Conservation (phyloP, 2,329 filamentous ascomycete genomes). For the Aureobasidium lini region DNA sequence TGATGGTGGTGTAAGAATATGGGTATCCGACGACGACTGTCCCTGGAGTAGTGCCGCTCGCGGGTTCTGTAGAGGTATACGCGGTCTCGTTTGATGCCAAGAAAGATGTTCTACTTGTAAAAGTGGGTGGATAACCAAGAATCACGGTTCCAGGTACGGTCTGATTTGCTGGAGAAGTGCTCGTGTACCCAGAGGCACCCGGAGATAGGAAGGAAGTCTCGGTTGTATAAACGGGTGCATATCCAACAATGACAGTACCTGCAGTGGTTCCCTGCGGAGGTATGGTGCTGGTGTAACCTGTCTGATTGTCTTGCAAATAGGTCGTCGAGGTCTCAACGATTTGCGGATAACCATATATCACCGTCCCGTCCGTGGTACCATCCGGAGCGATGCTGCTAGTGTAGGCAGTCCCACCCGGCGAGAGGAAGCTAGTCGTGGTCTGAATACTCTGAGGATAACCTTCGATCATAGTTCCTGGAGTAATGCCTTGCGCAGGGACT, state of each 20-base stretch:
- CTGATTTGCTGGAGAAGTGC: neutral
- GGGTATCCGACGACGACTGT: neutral
- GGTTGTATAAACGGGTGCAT: neutral
- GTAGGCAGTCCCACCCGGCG: too few relatives aligned
- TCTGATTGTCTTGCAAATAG: neutral
- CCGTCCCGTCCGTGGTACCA: too few relatives aligned
- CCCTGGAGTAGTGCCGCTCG: neutral
- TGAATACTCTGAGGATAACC: neutral
- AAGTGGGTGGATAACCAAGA: neutral
- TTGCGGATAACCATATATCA: too few relatives aligned
- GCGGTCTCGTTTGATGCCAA: neutral
- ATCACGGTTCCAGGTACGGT: neutral
- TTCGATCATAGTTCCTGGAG: neutral
- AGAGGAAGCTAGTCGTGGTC: too few relatives aligned
- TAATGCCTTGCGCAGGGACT: neutral
- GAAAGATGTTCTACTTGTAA: neutral
- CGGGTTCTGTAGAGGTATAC: neutral
- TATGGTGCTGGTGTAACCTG: neutral
- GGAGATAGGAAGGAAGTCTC: neutral
- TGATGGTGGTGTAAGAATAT: neutral
- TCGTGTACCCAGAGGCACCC: neutral
- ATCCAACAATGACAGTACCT: neutral
- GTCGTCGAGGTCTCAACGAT: too few relatives aligned
- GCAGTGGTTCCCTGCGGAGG: neutral
- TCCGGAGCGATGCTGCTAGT: too few relatives aligned